phyloP scores from a whole-genome alignment of 345 rosid genomes.

The Draba incana region DNA sequence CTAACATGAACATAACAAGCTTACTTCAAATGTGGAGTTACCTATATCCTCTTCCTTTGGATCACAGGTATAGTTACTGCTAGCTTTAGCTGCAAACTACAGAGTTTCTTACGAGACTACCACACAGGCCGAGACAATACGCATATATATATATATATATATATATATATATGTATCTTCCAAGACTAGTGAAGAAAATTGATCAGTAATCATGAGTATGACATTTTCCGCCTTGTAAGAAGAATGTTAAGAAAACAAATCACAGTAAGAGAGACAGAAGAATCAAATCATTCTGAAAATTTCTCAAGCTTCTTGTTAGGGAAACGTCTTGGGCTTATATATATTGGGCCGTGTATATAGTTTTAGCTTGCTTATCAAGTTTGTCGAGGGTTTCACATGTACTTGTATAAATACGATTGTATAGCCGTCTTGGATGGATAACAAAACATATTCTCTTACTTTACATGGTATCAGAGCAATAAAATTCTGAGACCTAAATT shows the following conservation, averaged over 20 bases:
- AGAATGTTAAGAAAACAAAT: background rate
- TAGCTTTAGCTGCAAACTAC: constrained; percentile 10
- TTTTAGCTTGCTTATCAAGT: too few relatives aligned
- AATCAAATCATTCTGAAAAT: constrained; percentile 34
- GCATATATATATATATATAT: background rate
- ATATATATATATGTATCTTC: too few relatives aligned
- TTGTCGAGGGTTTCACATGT: too few relatives aligned
- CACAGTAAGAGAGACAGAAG: background rate
- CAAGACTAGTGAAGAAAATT: background rate
- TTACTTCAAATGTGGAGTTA: constrained; percentile 4
- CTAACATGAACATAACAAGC: background rate
- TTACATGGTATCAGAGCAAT: too few relatives aligned
- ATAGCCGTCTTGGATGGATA: too few relatives aligned
- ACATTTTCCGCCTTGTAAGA: background rate
- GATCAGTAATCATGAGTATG: background rate
- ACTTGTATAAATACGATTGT: too few relatives aligned
- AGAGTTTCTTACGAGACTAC: background rate
- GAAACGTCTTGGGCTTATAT: too few relatives aligned
- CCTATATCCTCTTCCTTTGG: background rate
- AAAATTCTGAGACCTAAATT: too few relatives aligned
- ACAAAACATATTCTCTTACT: too few relatives aligned
- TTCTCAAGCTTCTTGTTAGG: constrained; percentile 39
- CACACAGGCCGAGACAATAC: background rate
- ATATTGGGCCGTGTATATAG: too few relatives aligned
- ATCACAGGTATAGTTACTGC: background rate